These are phyloP conservation scores for Candida sp. DNA, from an alignment of 1,139 yeast species.

Conservation along the genomic window DNA sequence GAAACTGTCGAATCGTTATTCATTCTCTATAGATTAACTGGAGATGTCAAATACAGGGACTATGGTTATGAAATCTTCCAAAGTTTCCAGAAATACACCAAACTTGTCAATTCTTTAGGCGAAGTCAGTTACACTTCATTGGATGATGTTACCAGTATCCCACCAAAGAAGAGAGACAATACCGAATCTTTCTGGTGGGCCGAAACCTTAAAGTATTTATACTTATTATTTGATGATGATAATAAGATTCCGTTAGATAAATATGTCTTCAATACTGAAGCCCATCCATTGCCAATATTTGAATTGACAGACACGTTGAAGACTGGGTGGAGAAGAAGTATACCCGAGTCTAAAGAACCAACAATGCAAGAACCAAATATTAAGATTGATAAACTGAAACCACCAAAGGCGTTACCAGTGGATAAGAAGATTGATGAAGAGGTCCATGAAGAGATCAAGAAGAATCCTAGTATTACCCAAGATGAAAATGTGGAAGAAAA, in stretches of 20 bases:
- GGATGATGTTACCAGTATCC: slow-evolving; percentile 62
- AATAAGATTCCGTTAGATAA: slow-evolving; percentile 56
- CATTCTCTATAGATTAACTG: slow-evolving; percentile 75
- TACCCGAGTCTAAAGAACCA: slow-evolving; percentile 17
- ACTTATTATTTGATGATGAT: slow-evolving; percentile 71
- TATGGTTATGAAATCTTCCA: slow-evolving; percentile 91
- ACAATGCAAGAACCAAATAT: slow-evolving; percentile 13
- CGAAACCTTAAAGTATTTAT: slow-evolving; percentile 86
- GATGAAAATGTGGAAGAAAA: slow-evolving; percentile 23
- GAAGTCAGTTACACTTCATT: slow-evolving; percentile 63
- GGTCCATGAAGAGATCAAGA: slow-evolving; percentile 31
- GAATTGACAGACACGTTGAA: slow-evolving; percentile 50
- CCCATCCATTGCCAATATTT: slow-evolving; percentile 85
- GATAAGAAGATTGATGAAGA: slow-evolving; percentile 38
- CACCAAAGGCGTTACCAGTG: slow-evolving; percentile 44
- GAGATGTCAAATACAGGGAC: slow-evolving; percentile 75
- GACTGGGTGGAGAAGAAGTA: slow-evolving; percentile 60
- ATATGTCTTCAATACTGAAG: slow-evolving; percentile 87
- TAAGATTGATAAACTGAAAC: slow-evolving; percentile 26
- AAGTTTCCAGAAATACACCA: slow-evolving; percentile 61
- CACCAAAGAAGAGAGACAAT: slow-evolving; percentile 59
- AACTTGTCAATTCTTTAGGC: slow-evolving; percentile 48
- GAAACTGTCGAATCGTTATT: slow-evolving; percentile 92
- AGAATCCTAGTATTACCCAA: slow-evolving; percentile 26
- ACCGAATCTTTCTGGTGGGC: slow-evolving; percentile 95